Base-by-base conservation (phyloP, 768 basidiomycete genomes). In the Boletales sp. region DNA sequence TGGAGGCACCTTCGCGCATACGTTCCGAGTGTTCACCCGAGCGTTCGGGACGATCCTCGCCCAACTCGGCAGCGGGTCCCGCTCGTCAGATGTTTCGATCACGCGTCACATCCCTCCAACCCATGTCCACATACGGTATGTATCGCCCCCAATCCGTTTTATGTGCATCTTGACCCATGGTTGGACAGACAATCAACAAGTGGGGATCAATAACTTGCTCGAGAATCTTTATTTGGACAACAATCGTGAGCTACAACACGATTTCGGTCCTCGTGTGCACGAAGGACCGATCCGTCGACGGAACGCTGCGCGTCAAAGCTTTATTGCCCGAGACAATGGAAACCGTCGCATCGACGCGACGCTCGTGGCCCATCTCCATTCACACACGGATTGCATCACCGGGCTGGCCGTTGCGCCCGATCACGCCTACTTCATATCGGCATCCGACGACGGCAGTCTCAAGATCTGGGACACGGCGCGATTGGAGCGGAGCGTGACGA, bases 401-500 rank as follows among this genome's bases (percentile, higher is more conserved):
- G 79, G 83, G 8, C 72, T 98, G 19, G 86, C 86, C 2, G 89
- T 94, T 19, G 86, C 95, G 1, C 94, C 95, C 3, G 97, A 98
- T 61, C 92, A 97, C 59, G 72, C 85, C 64, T 99, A 97, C 75
- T 97, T 99, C 56, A 84, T 94, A 4, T 91, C 95, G 0, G 84
- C 89, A 34, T 95, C 93, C 1, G 85, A 98, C 54, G 95, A 98
- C 68, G 90, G 90, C 72, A 94, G 90, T 0, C 84, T 94, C 62
- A 94, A 93, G 66, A 77, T 90, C 37, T 97, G 93, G 93, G 88
- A 92, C 56, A 87, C 93, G 2, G 88, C 90, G 8, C 77, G 93
- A n/a, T 75, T 98, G 40, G 95, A 97, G 63, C 79, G 94, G 49
- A 97, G 93, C 67, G 90, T 97, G 15, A 91, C 94, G 18, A 87